These are phyloP conservation scores for Magnolia officinalis DNA, from an alignment of 164 flowering plant species.

Conservation along the genomic window DNA sequence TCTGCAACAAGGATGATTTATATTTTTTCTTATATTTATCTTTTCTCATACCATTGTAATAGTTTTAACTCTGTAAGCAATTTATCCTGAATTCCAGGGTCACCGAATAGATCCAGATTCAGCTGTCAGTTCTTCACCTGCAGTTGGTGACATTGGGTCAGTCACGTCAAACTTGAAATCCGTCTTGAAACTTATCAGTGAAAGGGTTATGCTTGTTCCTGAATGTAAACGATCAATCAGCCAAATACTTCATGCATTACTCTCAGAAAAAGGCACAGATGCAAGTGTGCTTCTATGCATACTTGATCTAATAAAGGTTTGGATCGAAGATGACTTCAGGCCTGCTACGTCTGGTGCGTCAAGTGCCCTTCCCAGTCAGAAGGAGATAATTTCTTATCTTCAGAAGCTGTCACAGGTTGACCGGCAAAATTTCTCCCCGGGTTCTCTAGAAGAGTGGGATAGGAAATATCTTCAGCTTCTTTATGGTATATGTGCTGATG, in stretches of 20 bases:
- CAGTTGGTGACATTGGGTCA: conserved; percentile 68
- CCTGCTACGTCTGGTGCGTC: conserved; percentile 45
- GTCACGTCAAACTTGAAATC: conserved; percentile 75
- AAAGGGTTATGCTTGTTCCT: conserved; percentile 75
- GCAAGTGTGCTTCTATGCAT: conserved; percentile 85
- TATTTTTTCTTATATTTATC: too few species aligned
- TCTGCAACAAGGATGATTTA: background rate
- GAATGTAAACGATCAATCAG: conserved; percentile 74
- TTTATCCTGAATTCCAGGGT: conserved; percentile 37
- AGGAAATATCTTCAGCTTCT: conserved; percentile 89
- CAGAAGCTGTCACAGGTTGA: conserved; percentile 97
- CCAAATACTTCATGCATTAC: conserved; percentile 65
- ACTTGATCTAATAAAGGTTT: conserved; percentile 77
- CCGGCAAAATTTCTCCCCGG: conserved; percentile 58
- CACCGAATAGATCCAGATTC: conserved; percentile 86
- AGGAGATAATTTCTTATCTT: conserved; percentile 84
- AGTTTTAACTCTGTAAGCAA: background rate
- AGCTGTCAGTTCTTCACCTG: conserved; percentile 82
- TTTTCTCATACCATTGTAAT: background rate
- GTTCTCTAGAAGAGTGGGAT: conserved; percentile 83
- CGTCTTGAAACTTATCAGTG: conserved; percentile 75
- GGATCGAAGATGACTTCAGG: conserved; percentile 83
- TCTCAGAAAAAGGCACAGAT: conserved; percentile 88
- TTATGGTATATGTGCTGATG: conserved; percentile 87
- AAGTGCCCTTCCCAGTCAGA: conserved; percentile 52